Percentiles rank a stretch among this genome's conserved stretches.
Conservation (phyloP, 2,329 filamentous ascomycete species). For the Venturia oleaginea region DNA sequence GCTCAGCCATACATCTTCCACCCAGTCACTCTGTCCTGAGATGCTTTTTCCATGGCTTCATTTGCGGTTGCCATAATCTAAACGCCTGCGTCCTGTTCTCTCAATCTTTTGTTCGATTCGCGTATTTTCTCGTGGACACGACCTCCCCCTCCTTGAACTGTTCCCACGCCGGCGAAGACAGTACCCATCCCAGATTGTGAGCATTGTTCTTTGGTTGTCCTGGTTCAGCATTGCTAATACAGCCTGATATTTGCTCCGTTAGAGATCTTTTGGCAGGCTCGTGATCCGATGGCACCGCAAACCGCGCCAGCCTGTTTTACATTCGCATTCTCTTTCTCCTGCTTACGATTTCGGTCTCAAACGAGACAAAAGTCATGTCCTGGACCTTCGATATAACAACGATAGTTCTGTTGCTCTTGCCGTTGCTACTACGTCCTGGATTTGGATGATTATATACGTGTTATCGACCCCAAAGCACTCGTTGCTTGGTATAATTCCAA, state of each 20-base stretch:
- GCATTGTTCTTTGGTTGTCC: not conserved
- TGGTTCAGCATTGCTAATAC: not conserved
- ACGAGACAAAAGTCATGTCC: not conserved
- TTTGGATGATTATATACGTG: not conserved
- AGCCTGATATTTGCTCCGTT: no score
- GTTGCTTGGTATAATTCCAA: not conserved
- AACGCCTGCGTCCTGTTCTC: not conserved
- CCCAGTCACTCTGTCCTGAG: no score
- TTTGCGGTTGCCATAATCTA: no score
- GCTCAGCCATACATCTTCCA: no score
- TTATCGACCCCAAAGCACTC: not conserved
- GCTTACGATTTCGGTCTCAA: not conserved
- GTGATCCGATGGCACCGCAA: not conserved
- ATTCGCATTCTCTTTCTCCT: not conserved
- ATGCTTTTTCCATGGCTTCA: no score
- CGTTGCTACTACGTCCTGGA: not conserved
- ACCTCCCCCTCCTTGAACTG: no score
- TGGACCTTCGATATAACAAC: not conserved
- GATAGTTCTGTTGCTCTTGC: not conserved
- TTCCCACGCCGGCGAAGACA: not conserved
- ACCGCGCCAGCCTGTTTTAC: not conserved
- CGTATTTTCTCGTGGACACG: not conserved
- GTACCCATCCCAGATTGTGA: not conserved
- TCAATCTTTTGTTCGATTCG: not conserved
- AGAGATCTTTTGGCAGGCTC: no score